Evolutionary conservation across 768 basidiomycete species (phyloP).

Genomic region (Suillus variegatus): DNA sequence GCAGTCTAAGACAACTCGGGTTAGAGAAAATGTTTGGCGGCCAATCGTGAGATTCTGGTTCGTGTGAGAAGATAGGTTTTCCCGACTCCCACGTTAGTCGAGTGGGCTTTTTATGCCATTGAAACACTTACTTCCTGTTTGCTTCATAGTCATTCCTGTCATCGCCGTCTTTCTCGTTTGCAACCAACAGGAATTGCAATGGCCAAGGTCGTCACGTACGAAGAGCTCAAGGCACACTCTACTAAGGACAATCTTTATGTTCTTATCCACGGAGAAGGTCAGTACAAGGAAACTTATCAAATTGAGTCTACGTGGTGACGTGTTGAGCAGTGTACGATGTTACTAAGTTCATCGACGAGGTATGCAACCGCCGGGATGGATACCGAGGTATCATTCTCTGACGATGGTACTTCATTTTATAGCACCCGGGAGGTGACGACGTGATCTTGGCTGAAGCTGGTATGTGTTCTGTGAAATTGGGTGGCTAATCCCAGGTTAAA

Average conservation of each 20-base stretch:
- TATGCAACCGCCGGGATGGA: constrained; percentile 29
- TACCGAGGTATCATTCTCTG: neutral
- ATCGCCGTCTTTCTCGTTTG: constrained; percentile 10
- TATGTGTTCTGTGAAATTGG: constrained; percentile 41
- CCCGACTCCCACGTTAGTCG: no score
- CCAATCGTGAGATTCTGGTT: neutral
- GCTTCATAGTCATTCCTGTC: constrained; percentile 22
- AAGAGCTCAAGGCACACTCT: constrained; percentile 78
- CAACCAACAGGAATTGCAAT: constrained; percentile 27
- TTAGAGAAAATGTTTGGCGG: neutral
- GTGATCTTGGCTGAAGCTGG: constrained; percentile 92
- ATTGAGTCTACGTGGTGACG: neutral
- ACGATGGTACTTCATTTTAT: constrained; percentile 7
- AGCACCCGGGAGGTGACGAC: constrained; percentile 99
- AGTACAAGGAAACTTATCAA: constrained; percentile 9
- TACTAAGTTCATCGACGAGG: constrained; percentile 94
- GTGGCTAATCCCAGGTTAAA: neutral
- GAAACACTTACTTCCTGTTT: constrained; percentile 26
- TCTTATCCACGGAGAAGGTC: constrained; percentile 85
- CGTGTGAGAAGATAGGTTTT: constrained; percentile 12
- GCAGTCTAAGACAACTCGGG: no score
- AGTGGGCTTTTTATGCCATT: neutral
- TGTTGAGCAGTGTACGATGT: constrained; percentile 78
- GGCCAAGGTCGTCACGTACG: constrained; percentile 62
- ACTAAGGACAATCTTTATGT: constrained; percentile 78